These are phyloP conservation scores for Lasiosphaeriaceae sp. DNA, from an alignment of 495 filamentous ascomycete species.

Conservation along the genomic window DNA sequence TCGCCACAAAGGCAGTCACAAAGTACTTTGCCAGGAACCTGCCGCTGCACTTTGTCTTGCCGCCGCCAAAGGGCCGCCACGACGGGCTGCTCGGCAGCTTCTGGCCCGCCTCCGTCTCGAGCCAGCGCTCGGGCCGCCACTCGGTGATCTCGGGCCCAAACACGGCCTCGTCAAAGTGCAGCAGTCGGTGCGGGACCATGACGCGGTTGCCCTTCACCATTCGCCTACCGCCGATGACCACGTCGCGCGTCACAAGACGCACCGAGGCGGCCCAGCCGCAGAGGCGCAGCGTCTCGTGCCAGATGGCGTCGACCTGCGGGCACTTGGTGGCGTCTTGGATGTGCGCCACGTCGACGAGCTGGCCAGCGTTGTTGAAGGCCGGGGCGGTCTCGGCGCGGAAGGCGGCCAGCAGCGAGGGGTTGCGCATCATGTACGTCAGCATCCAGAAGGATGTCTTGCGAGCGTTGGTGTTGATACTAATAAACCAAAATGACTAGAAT, in stretches of 20 bases:
- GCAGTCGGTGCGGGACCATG: slow-evolving; percentile 30
- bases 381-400: slow-evolving; percentile 14
- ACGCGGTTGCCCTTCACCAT: slow-evolving; percentile 22
- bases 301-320: slow-evolving; percentile 16
- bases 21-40: slow-evolving; percentile 20
- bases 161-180: slow-evolving; percentile 26
- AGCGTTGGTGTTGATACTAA: slow-evolving; percentile 18
- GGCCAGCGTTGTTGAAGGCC: slow-evolving; percentile 4
- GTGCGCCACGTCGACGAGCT: slow-evolving; percentile 11
- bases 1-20: slow-evolving; percentile 24
- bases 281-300: slow-evolving; percentile 22
- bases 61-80: slow-evolving; percentile 32
- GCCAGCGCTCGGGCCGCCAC: slow-evolving; percentile 23
- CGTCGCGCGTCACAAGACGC: slow-evolving; percentile 20
- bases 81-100: slow-evolving; percentile 11
- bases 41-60: slow-evolving; percentile 28
- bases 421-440: slow-evolving; percentile 13
- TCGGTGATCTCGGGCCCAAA: slow-evolving; percentile 15
- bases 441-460: slow-evolving; percentile 19
- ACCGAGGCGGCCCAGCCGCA: slow-evolving; percentile 15
- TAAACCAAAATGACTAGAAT: too few species aligned
- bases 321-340: slow-evolving; percentile 16
- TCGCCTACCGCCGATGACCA: slow-evolving; percentile 18
- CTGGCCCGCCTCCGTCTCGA: slow-evolving; percentile 11
- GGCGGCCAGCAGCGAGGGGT: slow-evolving; percentile 8